phyloP scores from a whole-genome alignment of 164 flowering plant species.

The Magnolia officinalis region DNA sequence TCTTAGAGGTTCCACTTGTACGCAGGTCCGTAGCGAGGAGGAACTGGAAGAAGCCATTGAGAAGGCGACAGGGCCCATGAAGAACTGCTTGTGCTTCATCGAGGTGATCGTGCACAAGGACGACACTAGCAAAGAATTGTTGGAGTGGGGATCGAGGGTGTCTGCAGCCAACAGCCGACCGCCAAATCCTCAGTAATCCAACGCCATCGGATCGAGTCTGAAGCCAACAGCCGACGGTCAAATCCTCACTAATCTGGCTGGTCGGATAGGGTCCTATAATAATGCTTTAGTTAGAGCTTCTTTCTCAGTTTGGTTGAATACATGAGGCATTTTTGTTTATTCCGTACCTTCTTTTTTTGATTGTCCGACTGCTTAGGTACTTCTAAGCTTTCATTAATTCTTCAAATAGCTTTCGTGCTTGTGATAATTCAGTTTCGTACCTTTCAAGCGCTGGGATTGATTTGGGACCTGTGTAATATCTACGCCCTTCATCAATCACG shows the following conservation, averaged over 20 bases:
- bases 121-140: slow-evolving; percentile 82
- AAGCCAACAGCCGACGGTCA: slow-evolving; percentile 80
- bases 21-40: slow-evolving; percentile 57
- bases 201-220: slow-evolving; percentile 50
- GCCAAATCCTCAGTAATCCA: slow-evolving; percentile 61
- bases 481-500: too few species aligned
- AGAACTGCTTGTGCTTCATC: slow-evolving; percentile 72
- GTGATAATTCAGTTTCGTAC: too few species aligned
- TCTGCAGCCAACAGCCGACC: slow-evolving; percentile 80
- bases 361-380: too few species aligned
- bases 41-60: slow-evolving; percentile 66
- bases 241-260: slow-evolving; percentile 49
- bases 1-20: neutral
- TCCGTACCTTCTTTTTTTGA: too few species aligned
- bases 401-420: too few species aligned
- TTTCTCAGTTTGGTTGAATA: too few species aligned
- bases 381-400: too few species aligned
- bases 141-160: slow-evolving; percentile 82
- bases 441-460: too few species aligned
- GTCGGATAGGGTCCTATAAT: slow-evolving; percentile 47
- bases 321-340: too few species aligned
- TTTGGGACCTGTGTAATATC: too few species aligned
- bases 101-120: slow-evolving; percentile 83
- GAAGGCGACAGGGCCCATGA: slow-evolving; percentile 50
- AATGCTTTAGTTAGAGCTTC: too few species aligned